Evolutionary conservation across 2,329 filamentous ascomycete genomes (phyloP).

Genomic region (Gnomoniopsis smithogilvyi): DNA sequence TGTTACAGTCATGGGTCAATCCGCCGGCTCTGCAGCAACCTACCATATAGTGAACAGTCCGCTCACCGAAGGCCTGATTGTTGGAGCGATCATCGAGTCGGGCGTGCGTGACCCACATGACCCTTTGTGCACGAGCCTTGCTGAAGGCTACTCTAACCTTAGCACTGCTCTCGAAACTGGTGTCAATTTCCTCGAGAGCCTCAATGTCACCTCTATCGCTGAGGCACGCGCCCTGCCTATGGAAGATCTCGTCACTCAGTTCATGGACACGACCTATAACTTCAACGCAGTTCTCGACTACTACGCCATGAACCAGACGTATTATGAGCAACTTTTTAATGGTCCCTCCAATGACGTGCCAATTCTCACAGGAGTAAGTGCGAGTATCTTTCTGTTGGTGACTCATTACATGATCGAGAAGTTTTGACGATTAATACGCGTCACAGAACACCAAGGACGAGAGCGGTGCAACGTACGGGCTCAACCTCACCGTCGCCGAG

Average conservation of each 20-base stretch:
- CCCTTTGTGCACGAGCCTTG: background rate
- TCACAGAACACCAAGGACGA: background rate
- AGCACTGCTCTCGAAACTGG: background rate
- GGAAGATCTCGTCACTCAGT: background rate
- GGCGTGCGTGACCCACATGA: background rate
- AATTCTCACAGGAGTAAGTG: background rate
- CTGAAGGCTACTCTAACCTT: background rate
- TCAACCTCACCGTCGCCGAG: constrained; percentile 18
- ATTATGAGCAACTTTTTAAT: background rate
- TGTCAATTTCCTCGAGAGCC: background rate
- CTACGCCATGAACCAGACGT: background rate
- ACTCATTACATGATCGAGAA: too few species aligned
- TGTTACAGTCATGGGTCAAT: background rate
- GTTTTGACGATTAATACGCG: too few species aligned
- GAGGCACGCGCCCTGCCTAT: background rate
- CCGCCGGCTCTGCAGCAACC: background rate
- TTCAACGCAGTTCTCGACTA: background rate
- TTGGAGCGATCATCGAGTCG: background rate
- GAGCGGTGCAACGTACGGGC: background rate
- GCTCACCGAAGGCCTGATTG: background rate
- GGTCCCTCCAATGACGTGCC: background rate
- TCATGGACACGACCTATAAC: background rate
- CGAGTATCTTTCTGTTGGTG: too few species aligned
- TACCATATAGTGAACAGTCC: background rate
- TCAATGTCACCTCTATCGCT: background rate